Base-by-base conservation (phyloP, 441 rosid species). In the Populus trichocarpa region DNA sequence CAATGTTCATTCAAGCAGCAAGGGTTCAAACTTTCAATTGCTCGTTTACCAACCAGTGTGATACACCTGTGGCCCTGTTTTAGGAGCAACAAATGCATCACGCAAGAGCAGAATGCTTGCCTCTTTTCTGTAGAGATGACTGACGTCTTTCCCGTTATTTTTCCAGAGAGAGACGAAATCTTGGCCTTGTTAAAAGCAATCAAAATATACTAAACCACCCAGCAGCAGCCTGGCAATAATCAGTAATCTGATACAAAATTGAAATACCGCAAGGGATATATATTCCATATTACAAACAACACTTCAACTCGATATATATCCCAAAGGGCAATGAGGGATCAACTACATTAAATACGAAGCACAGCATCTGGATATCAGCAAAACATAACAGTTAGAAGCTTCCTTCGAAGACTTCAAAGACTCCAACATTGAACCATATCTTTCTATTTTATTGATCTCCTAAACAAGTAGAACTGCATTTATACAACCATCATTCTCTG, bases 401-500 rank as follows among this genome's bases (percentile, higher is more conserved):
- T 22, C 71, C 71, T 69, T 13, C 36, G 30, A 20, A 23, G 42
- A 6, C 8, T 16, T 14, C 16, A 5, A 20, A 23, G 42, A 6
- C 18, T 16, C 13, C 16, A 2, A n/a, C 0, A 10, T 69, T 64
- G 64, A 26, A 32, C 26, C 35, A 18, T 2, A 2, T 28, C 40
- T 46, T 42, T 69, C 67, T 22, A 0, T 50, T 36, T 30, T 30
- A 18, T 3, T 68, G 2, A 66, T 59, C 76, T 79, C 65, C 89
- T 83, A 96, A 69, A 94, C 97, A 20, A 96, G 94, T 77, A 96
- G 86, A 75, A 96, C 97, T 0, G 93, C 97, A 75, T 96, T 94
- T 83, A 96, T 86, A 80, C 97, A 94, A 1, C 98, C 99, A 23
- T 94, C 98, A 22, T 89, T 90, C 89, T 96, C 98, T 12, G 97